Percentiles rank a stretch among this genome's conserved stretches.
Conservation (phyloP, 2,329 filamentous ascomycete species). For the Phialemonium atrogriseum region DNA sequence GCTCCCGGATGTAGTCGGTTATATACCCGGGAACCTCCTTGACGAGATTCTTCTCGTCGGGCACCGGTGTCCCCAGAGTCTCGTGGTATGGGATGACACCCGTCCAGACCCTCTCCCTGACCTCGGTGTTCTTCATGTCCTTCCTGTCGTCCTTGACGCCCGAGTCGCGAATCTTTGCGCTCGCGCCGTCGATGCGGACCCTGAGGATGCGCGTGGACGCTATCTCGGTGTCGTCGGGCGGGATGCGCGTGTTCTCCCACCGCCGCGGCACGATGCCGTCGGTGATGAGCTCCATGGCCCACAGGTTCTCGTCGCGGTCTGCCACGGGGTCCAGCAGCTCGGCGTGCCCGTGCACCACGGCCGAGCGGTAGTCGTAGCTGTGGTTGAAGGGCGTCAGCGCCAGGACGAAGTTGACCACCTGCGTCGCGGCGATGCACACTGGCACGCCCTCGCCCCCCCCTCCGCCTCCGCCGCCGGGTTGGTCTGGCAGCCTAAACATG, state of each 20-base stretch:
- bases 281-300: constrained; percentile 72
- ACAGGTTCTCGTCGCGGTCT: constrained; percentile 62
- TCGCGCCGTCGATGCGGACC: constrained; percentile 61
- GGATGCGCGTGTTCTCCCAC: constrained; percentile 61
- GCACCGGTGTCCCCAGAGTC: constrained; percentile 53
- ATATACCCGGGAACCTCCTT: constrained; percentile 55
- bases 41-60: constrained; percentile 50
- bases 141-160: constrained; percentile 46
- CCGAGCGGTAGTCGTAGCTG: constrained; percentile 81
- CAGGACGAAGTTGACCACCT: constrained; percentile 73
- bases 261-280: constrained; percentile 61
- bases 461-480: constrained; percentile 5
- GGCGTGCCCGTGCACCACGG: constrained; percentile 68
- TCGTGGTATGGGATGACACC: constrained; percentile 56
- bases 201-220: constrained; percentile 64
- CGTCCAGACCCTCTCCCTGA: constrained; percentile 41
- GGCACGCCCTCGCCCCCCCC: constrained; percentile 45
- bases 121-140: constrained; percentile 35
- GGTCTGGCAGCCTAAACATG: constrained; percentile 58
- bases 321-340: constrained; percentile 58
- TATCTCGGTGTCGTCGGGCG: constrained; percentile 67
- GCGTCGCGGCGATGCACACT: constrained; percentile 62
- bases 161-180: constrained; percentile 65
- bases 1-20: constrained; percentile 27
- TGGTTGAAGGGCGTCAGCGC: constrained; percentile 72